A percentile compares a stretch with the other conserved stretches of the same genome.
These are phyloP conservation scores for Ephemerocybe angulata DNA, from an alignment of 768 basidiomycete species.

Conservation along the genomic window DNA sequence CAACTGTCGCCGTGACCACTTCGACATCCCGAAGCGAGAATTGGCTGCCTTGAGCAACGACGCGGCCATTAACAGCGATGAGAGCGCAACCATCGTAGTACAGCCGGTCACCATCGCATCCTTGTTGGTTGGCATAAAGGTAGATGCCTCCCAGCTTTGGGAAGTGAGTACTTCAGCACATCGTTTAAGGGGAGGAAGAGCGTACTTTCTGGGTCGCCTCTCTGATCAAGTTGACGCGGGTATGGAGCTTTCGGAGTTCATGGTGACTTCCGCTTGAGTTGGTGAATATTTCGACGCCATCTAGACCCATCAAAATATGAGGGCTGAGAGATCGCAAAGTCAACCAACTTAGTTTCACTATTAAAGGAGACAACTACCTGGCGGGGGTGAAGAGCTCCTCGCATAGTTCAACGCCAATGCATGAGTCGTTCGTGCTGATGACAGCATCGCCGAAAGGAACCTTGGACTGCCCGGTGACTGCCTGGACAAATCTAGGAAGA, in stretches of 20 bases:
- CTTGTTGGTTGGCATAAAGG: constrained; percentile 97
- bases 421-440: constrained; percentile 89
- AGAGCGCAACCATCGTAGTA: constrained; percentile 98
- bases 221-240: constrained; percentile 89
- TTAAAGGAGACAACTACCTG: constrained; percentile 58
- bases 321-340: constrained; percentile 51
- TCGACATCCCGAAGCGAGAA: constrained; percentile 96
- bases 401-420: constrained; percentile 94
- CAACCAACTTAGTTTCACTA: neutral
- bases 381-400: constrained; percentile 97
- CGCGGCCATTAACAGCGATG: constrained; percentile 90
- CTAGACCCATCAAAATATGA: constrained; percentile 95
- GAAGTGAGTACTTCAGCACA: constrained; percentile 1
- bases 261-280: constrained; percentile 99
- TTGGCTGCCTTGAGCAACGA: constrained; percentile 94
- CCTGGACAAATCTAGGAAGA: constrained; percentile 84
- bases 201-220: constrained; percentile 91
- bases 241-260: constrained; percentile 93
- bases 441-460: constrained; percentile 97
- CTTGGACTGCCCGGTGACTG: constrained; percentile 85
- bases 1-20: constrained; percentile 92
- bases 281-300: constrained; percentile 98
- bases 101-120: constrained; percentile 95
- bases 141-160: constrained; percentile 90
- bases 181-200: neutral